Conservation (phyloP, 164 flowering plant genomes). For the Echeveria elegans region DNA sequence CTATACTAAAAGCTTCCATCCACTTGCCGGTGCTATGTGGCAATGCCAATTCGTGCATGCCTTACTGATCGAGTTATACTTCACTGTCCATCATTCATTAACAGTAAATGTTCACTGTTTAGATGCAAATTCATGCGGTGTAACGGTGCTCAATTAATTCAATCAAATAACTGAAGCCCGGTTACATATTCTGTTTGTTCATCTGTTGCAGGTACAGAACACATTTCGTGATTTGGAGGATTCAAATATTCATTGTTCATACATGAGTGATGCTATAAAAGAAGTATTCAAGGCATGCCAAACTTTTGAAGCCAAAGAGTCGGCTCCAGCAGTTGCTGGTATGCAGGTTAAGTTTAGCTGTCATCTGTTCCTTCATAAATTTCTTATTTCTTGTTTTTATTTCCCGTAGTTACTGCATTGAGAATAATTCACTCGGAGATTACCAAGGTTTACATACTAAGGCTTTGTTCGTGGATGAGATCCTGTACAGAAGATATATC, state of each 20-base stretch:
- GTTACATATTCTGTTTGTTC: slow-evolving; percentile 6
- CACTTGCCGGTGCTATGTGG: too few relatives aligned
- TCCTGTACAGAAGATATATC: slow-evolving; percentile 66
- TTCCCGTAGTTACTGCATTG: slow-evolving; percentile 51
- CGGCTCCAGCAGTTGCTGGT: slow-evolving; percentile 84
- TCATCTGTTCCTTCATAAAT: not conserved
- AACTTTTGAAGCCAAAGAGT: slow-evolving; percentile 86
- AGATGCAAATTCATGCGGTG: not conserved
- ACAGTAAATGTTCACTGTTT: too few relatives aligned
- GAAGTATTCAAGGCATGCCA: slow-evolving; percentile 75
- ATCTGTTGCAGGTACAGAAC: slow-evolving; percentile 47
- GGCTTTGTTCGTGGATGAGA: slow-evolving; percentile 97
- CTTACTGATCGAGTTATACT: not conserved
- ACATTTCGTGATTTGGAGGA: slow-evolving; percentile 82
- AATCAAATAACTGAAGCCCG: not conserved
- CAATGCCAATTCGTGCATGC: not conserved
- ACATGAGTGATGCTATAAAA: slow-evolving; percentile 72
- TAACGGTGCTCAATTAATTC: not conserved
- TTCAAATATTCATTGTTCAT: slow-evolving; percentile 67
- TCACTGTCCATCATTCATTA: not conserved
- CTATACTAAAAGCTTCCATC: not conserved
- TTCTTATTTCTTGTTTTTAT: slow-evolving; percentile 11
- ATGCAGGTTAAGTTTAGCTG: slow-evolving; percentile 14
- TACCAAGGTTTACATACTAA: slow-evolving; percentile 64
- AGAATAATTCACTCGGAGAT: slow-evolving; percentile 63